A percentile compares a stretch with the other conserved stretches of the same genome.
phyloP scores from a whole-genome alignment of 75 land plant genomes.

The Cupressus sempervirens region DNA sequence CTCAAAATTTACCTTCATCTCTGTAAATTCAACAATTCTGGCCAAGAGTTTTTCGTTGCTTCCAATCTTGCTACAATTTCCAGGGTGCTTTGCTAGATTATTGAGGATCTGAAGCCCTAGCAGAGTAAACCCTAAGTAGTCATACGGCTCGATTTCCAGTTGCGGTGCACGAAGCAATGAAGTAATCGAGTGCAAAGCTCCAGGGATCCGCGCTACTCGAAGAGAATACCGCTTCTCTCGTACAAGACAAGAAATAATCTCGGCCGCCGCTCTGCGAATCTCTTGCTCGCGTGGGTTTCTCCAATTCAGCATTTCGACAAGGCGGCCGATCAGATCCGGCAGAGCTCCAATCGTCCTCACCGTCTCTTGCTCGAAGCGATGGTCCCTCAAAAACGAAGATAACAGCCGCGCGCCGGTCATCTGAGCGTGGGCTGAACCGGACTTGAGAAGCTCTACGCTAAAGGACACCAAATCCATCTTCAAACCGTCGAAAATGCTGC shows the following conservation, averaged over 20 bases:
- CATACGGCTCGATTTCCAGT: slow-evolving; percentile 7
- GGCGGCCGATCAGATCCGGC: slow-evolving; percentile 43
- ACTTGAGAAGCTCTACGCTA: slow-evolving; percentile 48
- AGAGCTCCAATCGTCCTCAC: slow-evolving; percentile 66
- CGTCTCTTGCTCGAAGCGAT: slow-evolving; percentile 40
- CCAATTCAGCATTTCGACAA: slow-evolving; percentile 92
- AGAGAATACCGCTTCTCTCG: slow-evolving; percentile 50
- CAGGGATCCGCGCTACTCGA: slow-evolving; percentile 67
- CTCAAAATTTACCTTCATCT: slow-evolving; percentile 10
- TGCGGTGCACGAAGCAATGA: slow-evolving; percentile 38
- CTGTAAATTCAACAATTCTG: slow-evolving; percentile 40
- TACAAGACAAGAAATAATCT: slow-evolving; percentile 46
- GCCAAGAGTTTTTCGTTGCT: slow-evolving; percentile 21
- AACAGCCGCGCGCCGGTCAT: slow-evolving; percentile 62
- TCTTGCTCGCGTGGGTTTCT: slow-evolving; percentile 52
- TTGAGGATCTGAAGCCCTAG: slow-evolving; percentile 27
- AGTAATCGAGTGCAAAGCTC: slow-evolving; percentile 73
- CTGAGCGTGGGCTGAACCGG: slow-evolving; percentile 38
- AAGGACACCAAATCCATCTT: slow-evolving; percentile 87
- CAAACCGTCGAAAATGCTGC: slow-evolving; percentile 81
- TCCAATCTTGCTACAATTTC: slow-evolving; percentile 22
- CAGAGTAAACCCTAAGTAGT: slow-evolving; percentile 9
- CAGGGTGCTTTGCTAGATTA: slow-evolving; percentile 18
- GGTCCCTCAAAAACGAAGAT: slow-evolving; percentile 24
- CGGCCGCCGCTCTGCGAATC: slow-evolving; percentile 56